Evolutionary conservation across 306 rosid species (phyloP).

Genomic region (Vigna hirtella): DNA sequence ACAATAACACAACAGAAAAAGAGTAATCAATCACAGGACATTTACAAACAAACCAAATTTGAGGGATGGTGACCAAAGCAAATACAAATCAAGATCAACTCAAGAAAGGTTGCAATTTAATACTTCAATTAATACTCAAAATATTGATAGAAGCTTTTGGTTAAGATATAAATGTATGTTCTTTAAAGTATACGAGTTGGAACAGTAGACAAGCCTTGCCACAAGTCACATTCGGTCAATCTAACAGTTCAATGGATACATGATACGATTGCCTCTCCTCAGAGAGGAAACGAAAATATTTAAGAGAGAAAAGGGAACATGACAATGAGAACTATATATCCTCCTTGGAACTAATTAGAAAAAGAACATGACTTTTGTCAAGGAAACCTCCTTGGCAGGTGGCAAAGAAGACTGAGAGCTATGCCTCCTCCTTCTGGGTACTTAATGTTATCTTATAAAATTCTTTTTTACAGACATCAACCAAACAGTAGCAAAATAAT

Average conservation of each 20-base stretch:
- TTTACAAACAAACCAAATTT: not conserved
- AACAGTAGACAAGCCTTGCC: slow-evolving; percentile 30
- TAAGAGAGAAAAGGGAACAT: not conserved
- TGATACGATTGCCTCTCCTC: not conserved
- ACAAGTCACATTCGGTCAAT: not conserved
- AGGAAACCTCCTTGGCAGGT: slow-evolving; percentile 6
- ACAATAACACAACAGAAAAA: not conserved
- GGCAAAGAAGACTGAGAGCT: slow-evolving; percentile 15
- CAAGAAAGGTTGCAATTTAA: slow-evolving; percentile 9
- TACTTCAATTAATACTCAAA: slow-evolving; percentile 20
- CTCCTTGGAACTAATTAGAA: slow-evolving; percentile 20
- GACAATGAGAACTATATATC: slow-evolving; percentile 16
- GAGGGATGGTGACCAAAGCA: slow-evolving; percentile 19
- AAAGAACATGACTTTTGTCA: not conserved
- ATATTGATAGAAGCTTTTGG: slow-evolving; percentile 23
- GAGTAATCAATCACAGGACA: not conserved
- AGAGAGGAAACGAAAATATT: not conserved
- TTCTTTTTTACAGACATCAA: slow-evolving; percentile 2
- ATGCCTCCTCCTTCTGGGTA: slow-evolving; percentile 9
- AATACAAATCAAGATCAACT: slow-evolving; percentile 26
- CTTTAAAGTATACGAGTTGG: slow-evolving; percentile 6
- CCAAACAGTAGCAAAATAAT: not conserved
- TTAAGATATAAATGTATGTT: not conserved
- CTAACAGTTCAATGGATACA: not conserved
- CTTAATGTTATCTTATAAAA: slow-evolving; percentile 1